phyloP scores from a whole-genome alignment of 1,139 yeast genomes.

The Cylindricascospora bacillispora region DNA sequence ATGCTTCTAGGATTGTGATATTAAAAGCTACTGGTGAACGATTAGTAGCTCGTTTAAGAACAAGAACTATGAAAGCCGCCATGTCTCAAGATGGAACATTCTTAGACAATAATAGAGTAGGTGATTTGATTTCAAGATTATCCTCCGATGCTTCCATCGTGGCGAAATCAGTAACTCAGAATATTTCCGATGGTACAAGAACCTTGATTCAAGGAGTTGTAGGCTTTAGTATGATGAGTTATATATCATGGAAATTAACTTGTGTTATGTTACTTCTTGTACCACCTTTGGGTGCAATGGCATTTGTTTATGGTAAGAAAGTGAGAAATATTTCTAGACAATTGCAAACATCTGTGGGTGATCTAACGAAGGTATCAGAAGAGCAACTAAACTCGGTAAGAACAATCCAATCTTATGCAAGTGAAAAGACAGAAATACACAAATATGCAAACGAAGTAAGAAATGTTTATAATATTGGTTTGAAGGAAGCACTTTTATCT shows the following conservation, averaged over 20 bases:
- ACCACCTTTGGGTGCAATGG: conserved; percentile 76
- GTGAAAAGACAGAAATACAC: conserved; percentile 54
- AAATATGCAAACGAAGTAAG: conserved; percentile 62
- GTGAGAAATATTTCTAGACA: conserved; percentile 64
- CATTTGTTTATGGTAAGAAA: conserved; percentile 67
- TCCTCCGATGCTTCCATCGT: conserved; percentile 88
- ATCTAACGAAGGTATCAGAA: conserved; percentile 84
- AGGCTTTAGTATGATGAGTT: conserved; percentile 84
- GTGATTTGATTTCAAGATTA: conserved; percentile 80
- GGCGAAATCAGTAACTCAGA: conserved; percentile 74
- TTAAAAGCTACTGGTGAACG: conserved; percentile 77
- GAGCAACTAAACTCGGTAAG: conserved; percentile 78
- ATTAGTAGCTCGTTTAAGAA: conserved; percentile 70
- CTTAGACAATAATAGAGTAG: conserved; percentile 83
- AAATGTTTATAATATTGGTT: conserved; percentile 60
- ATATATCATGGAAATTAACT: conserved; percentile 71
- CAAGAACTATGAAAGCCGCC: conserved; percentile 64
- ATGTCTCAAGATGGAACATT: conserved; percentile 83
- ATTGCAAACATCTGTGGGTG: conserved; percentile 78
- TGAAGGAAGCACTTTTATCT: conserved; percentile 68
- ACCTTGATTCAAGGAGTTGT: conserved; percentile 70
- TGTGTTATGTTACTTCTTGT: conserved; percentile 66
- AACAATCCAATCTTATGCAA: conserved; percentile 83
- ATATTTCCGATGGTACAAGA: conserved; percentile 82
- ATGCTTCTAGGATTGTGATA: conserved; percentile 66